Evolutionary conservation across 805 yeast genomes (phyloP), one percentile per base, ranked within the genome.

Genomic region (Metschnikowia cerradonensis): DNA sequence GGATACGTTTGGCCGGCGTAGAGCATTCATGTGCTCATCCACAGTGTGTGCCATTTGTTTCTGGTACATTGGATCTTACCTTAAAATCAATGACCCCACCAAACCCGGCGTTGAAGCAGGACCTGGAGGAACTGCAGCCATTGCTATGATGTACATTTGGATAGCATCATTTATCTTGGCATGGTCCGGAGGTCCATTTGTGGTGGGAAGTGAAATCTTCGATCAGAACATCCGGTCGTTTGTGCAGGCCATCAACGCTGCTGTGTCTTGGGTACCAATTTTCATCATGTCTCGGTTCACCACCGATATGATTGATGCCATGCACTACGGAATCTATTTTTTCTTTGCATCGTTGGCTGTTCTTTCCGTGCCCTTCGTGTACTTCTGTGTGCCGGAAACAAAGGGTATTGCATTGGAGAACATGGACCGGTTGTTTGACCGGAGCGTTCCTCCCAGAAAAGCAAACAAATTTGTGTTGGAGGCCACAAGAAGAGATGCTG

Each of bases 161-260:
- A 68, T 71, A 30, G 75, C 73, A 5, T 66, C 72, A 3, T 71
- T 71, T 46, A 71, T 71, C 20, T 59, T 65, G 37, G 73, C 73
- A 5, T 71, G 75, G 75, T 66, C 71, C 6, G 73, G 71, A 1
- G 73, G 73, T 19, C 76, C 75, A 6, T 71, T 67, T 56, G 73
- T 71, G 20, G 68, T 70, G 36, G 75, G 75, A 3, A 53, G 67
- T 40, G 76, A 71, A 52, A 66, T 71, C 4, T 71, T 69, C 53
- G 74, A 70, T 58, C 73, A 69, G 54, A 70, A 71, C 49, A 68
- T 71, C 54, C 58, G 76, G 46, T 65, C 73, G 17, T 70, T 71
- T 47, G 71, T 67, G 34, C 73, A 69, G 57, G 72, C 73, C 49
- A 67, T 70, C 50, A 69, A 69, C 55, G 72, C 74, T 2, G 73